These are phyloP conservation scores for Sclerotiophoma versabilis DNA, from an alignment of 2,329 filamentous ascomycete species.

Conservation along the genomic window DNA sequence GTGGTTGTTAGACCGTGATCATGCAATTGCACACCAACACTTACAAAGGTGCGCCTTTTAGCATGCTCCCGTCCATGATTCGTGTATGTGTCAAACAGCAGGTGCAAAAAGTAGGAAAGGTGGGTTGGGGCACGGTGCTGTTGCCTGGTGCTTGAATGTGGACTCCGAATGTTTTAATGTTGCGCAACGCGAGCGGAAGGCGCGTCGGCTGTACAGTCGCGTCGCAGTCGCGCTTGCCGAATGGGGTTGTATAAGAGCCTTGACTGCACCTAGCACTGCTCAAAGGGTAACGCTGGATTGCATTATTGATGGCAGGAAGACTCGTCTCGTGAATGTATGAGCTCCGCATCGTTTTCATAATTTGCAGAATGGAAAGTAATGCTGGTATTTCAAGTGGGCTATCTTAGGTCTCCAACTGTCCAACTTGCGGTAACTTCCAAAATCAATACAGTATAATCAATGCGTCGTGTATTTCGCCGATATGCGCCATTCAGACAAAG, in stretches of 20 bases:
- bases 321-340: too few relatives aligned
- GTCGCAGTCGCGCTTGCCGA: conserved; percentile 14
- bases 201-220: conserved; percentile 10
- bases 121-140: not conserved
- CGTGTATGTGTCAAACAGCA: not conserved
- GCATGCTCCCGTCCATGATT: conserved; percentile 30
- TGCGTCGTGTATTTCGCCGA: not conserved
- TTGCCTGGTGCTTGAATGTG: not conserved
- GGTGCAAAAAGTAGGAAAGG: not conserved
- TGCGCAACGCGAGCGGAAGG: conserved; percentile 3
- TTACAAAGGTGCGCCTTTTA: conserved; percentile 42
- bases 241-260: conserved; percentile 4
- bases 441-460: not conserved
- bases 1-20: conserved; percentile 20
- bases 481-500: not conserved
- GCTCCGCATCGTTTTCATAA: not conserved
- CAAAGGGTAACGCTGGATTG: too few relatives aligned
- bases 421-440: not conserved
- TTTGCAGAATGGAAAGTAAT: not conserved
- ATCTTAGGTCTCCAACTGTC: not conserved
- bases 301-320: too few relatives aligned
- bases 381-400: not conserved
- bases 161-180: not conserved
- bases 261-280: not conserved
- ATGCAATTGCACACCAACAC: not conserved